Evolutionary conservation across 495 filamentous ascomycete genomes (phyloP).

Genomic region (Daldinia decipiens): DNA sequence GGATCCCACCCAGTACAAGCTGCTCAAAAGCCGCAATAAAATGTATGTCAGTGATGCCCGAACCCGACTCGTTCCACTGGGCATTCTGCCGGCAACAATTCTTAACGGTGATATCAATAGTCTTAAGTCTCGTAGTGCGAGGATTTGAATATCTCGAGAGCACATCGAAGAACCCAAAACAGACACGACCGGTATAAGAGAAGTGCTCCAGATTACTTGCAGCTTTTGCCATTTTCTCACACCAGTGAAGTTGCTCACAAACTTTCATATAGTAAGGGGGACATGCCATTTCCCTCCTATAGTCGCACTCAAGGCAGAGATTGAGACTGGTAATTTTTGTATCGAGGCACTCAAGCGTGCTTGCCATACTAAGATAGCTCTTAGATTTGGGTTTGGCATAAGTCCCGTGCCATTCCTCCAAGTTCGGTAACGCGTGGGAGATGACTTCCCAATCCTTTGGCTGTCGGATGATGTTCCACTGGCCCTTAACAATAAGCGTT

Average conservation of each 20-base stretch:
- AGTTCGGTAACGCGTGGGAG: slow-evolving; percentile 66
- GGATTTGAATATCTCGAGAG: slow-evolving; percentile 53
- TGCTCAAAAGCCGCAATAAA: slow-evolving; percentile 75
- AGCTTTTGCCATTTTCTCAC: slow-evolving; percentile 63
- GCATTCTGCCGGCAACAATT: slow-evolving; percentile 69
- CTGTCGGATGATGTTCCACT: slow-evolving; percentile 79
- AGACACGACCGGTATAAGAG: slow-evolving; percentile 73
- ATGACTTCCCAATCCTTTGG: slow-evolving; percentile 70
- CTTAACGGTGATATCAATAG: slow-evolving; percentile 74
- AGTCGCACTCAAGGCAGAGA: slow-evolving; percentile 73
- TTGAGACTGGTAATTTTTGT: slow-evolving; percentile 67
- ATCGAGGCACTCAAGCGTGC: slow-evolving; percentile 63
- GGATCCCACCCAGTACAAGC: slow-evolving; percentile 68
- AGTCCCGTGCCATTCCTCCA: slow-evolving; percentile 75
- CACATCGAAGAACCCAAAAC: slow-evolving; percentile 66
- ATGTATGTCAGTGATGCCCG: slow-evolving; percentile 71
- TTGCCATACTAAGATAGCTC: slow-evolving; percentile 71
- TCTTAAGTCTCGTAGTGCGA: slow-evolving; percentile 63
- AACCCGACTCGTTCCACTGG: slow-evolving; percentile 66
- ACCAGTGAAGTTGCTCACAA: slow-evolving; percentile 64
- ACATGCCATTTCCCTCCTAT: slow-evolving; percentile 66
- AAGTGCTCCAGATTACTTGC: slow-evolving; percentile 69
- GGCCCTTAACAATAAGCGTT: slow-evolving; percentile 75
- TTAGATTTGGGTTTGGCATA: slow-evolving; percentile 76
- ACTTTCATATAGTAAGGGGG: slow-evolving; percentile 66